Evolutionary conservation across 805 yeast species (phyloP).

Genomic region (Hanseniaspora pseudoguilliermondii): DNA sequence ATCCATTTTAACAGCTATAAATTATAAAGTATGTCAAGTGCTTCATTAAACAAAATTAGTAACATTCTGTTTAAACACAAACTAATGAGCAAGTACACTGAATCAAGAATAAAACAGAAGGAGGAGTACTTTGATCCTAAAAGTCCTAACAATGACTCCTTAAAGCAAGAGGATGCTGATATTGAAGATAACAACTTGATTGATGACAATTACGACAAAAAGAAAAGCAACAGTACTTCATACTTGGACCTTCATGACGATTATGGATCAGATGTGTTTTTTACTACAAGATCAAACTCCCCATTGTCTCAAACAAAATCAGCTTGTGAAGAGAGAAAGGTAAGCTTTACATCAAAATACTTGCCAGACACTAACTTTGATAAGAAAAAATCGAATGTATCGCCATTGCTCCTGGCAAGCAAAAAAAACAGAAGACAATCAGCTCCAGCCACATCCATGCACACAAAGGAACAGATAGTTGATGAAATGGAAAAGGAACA

Average conservation of each 20-base stretch:
- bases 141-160: not conserved
- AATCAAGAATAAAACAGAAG: not conserved
- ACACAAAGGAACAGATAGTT: constrained; percentile 33
- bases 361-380: not conserved
- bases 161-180: constrained; percentile 4
- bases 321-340: not conserved
- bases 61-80: constrained; percentile 3
- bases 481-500: constrained; percentile 54
- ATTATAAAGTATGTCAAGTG: not conserved
- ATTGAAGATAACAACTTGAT: constrained; percentile 1
- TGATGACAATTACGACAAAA: not conserved
- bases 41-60: constrained; percentile 3
- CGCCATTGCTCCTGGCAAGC: constrained; percentile 2
- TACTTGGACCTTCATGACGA: not conserved
- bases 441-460: constrained; percentile 4
- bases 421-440: constrained; percentile 12
- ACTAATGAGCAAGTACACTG: not conserved
- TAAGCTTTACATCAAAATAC: not conserved
- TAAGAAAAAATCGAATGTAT: not conserved
- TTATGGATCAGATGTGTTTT: constrained; percentile 1
- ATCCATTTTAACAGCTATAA: too few species aligned
- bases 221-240: not conserved
- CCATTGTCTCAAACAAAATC: constrained; percentile 1
- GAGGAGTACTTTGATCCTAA: not conserved
- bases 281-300: constrained; percentile 8